phyloP scores from a whole-genome alignment of 2,329 filamentous ascomycete species.

The Xylariaceae sp. region DNA sequence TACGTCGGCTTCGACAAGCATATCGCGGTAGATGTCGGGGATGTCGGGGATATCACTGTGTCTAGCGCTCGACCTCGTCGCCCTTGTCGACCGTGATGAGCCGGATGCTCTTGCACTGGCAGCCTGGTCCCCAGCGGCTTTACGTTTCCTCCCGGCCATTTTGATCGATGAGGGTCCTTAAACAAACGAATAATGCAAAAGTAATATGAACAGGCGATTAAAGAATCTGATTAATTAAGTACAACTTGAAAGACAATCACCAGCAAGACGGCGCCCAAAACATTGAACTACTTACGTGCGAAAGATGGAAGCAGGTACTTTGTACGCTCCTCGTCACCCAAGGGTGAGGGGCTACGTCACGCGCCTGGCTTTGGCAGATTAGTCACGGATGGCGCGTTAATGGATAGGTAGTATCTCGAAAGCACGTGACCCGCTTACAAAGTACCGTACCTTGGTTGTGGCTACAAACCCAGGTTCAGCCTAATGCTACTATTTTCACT shows the following conservation, averaged over 20 bases:
- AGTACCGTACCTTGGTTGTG: background rate
- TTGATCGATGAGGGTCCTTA: background rate
- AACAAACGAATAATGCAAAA: background rate
- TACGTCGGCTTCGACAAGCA: slow-evolving; percentile 57
- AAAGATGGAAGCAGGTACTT: no score
- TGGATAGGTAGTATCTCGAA: slow-evolving; percentile 12
- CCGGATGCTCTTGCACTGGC: slow-evolving; percentile 27
- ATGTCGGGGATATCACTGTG: slow-evolving; percentile 39
- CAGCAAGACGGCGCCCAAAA: background rate
- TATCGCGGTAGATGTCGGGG: slow-evolving; percentile 53
- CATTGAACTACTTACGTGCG: no score
- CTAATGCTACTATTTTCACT: background rate
- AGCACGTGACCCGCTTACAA: slow-evolving; percentile 22
- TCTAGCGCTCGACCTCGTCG: slow-evolving; percentile 36
- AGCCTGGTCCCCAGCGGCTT: slow-evolving; percentile 22
- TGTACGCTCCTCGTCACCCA: no score
- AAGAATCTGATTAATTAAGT: background rate
- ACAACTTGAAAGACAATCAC: background rate
- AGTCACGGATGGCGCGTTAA: slow-evolving; percentile 14
- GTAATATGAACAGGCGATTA: slow-evolving; percentile 4
- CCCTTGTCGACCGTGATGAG: slow-evolving; percentile 32
- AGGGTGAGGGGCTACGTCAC: slow-evolving; percentile 26
- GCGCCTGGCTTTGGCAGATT: background rate
- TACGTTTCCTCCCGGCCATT: slow-evolving; percentile 42
- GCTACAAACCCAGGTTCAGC: background rate